Evolutionary conservation across 305 asterid genomes (phyloP).

Genomic region (Striga hermonthica): DNA sequence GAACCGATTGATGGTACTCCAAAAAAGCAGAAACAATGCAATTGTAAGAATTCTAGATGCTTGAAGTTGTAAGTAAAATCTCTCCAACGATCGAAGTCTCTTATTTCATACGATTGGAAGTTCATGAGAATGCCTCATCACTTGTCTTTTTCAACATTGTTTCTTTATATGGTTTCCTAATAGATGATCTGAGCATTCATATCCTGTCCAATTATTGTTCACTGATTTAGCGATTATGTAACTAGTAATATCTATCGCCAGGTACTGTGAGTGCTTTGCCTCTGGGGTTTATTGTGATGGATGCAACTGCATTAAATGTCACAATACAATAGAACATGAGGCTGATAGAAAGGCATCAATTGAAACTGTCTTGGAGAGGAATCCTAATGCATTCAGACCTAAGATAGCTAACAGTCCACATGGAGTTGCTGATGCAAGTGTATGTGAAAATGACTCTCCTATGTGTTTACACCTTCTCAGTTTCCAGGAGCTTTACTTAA

Average conservation of each 20-base stretch:
- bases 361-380: conserved; percentile 43
- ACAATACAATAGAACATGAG: conserved; percentile 49
- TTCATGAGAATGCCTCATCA: conserved; percentile 18
- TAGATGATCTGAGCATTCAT: conserved; percentile 5
- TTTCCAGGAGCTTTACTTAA: conserved; percentile 9
- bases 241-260: conserved; percentile 34
- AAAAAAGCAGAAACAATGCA: conserved; percentile 73
- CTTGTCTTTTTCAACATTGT: neutral
- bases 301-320: conserved; percentile 58
- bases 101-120: conserved; percentile 10
- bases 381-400: conserved; percentile 57
- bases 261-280: conserved; percentile 81
- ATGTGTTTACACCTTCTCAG: neutral
- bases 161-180: neutral
- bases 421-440: conserved; percentile 43
- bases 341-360: conserved; percentile 43
- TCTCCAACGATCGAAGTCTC: conserved; percentile 8
- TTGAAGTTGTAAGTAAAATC: conserved; percentile 62
- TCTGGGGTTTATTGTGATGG: conserved; percentile 63
- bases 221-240: conserved; percentile 26
- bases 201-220: too few relatives aligned
- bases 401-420: conserved; percentile 52
- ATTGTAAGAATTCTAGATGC: conserved; percentile 69
- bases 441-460: conserved; percentile 36
- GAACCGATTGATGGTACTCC: conserved; percentile 54